Conservation (phyloP, 1,284 basidiomycete genomes). For the Cutaneotrichosporon sp. region DNA sequence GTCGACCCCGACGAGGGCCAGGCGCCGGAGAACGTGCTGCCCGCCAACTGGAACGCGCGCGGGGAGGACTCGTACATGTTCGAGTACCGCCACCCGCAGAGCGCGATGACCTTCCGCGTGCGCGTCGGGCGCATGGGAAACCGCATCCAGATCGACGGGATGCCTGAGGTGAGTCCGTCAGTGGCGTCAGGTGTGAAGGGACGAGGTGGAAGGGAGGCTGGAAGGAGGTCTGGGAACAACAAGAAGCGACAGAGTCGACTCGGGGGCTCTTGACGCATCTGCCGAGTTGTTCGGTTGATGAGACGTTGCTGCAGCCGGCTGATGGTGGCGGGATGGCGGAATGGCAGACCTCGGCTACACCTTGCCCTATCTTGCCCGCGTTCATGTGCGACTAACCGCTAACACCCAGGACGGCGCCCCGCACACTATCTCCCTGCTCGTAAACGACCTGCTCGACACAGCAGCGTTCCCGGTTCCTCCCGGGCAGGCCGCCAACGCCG, state of each 20-base stretch:
- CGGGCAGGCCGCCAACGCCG: neutral
- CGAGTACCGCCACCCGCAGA: slow-evolving; percentile 55
- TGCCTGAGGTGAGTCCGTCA: slow-evolving; percentile 53
- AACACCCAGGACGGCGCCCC: slow-evolving; percentile 54
- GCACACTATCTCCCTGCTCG: slow-evolving; percentile 47
- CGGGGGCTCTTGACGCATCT: too few relatives aligned
- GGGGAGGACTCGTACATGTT: slow-evolving; percentile 51
- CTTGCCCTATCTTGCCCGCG: neutral
- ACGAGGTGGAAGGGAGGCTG: too few relatives aligned
- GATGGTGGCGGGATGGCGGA: neutral
- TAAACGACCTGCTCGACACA: slow-evolving; percentile 48
- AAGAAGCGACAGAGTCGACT: too few relatives aligned
- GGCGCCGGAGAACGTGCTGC: slow-evolving; percentile 5
- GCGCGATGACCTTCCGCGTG: slow-evolving; percentile 51
- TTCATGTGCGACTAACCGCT: neutral
- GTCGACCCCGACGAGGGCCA: slow-evolving; percentile 40
- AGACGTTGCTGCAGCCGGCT: too few relatives aligned
- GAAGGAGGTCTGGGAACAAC: too few relatives aligned
- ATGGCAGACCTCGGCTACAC: neutral
- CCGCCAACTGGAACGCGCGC: slow-evolving; percentile 42
- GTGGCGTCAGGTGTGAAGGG: neutral
- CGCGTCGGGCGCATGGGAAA: slow-evolving; percentile 54
- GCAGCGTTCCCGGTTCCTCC: slow-evolving; percentile 48
- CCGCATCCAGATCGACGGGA: slow-evolving; percentile 53
- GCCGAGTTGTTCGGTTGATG: neutral